phyloP scores from a whole-genome alignment of 352 stramenopile species.

The Pythium utonaiense region DNA sequence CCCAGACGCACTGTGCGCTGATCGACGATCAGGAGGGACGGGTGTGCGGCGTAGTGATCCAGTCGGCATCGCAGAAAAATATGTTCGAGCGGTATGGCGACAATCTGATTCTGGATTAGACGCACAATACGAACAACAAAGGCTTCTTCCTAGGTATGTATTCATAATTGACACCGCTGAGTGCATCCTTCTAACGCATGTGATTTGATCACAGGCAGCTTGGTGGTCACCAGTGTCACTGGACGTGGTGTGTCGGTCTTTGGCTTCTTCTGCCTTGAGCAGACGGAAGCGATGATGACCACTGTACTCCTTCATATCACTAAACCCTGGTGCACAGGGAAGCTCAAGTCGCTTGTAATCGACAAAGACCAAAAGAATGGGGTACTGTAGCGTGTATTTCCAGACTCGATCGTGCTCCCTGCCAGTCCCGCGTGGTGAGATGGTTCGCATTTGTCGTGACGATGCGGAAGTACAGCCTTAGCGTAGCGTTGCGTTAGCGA shows the following conservation, averaged over 20 bases:
- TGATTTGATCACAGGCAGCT: background rate
- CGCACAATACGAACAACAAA: constrained; percentile 18
- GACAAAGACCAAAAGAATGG: constrained; percentile 9
- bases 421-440: background rate
- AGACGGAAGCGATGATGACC: background rate
- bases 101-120: constrained; percentile 14
- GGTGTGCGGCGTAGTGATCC: background rate
- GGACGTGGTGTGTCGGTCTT: constrained; percentile 16
- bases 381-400: background rate
- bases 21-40: background rate
- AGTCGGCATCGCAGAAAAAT: background rate
- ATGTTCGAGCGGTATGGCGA: background rate
- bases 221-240: constrained; percentile 8
- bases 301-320: background rate
- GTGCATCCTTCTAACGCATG: background rate
- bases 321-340: background rate
- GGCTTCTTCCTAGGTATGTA: constrained; percentile 16
- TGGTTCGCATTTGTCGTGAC: background rate
- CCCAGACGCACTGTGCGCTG: background rate
- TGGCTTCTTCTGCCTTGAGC: constrained; percentile 9
- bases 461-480: background rate
- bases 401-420: background rate
- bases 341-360: background rate
- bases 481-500: background rate
- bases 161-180: background rate